Conservation (phyloP, 139 green algal genomes). For the Tetraselmis striata region DNA sequence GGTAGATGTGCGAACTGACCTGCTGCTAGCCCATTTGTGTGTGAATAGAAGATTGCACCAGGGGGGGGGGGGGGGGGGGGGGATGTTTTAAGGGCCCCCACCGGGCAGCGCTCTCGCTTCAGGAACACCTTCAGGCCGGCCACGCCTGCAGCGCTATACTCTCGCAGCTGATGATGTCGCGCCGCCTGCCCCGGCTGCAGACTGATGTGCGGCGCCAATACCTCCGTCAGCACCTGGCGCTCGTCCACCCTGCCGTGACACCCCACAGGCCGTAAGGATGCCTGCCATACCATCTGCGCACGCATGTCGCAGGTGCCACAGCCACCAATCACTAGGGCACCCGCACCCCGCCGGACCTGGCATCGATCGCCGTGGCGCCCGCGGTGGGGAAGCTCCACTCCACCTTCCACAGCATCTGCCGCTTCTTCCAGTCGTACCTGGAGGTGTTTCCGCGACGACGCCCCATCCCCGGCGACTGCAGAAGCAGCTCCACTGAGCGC, state of each 20-base stretch:
- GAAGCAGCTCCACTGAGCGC: background rate
- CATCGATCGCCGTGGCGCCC: background rate
- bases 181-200: slow-evolving; percentile 25
- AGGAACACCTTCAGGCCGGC: slow-evolving; percentile 6
- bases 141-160: slow-evolving; percentile 23
- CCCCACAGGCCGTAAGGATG: too few relatives aligned
- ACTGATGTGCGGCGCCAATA: slow-evolving; percentile 26
- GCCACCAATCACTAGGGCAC: too few relatives aligned
- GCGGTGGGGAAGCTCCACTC: slow-evolving; percentile 47
- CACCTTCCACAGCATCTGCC: slow-evolving; percentile 49
- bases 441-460: slow-evolving; percentile 44
- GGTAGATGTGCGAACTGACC: too few relatives aligned
- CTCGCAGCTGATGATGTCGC: slow-evolving; percentile 17
- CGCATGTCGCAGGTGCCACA: too few relatives aligned
- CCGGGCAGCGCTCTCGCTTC: slow-evolving; percentile 25
- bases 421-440: slow-evolving; percentile 35
- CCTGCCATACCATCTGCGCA: too few relatives aligned
- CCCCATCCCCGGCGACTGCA: slow-evolving; percentile 38
- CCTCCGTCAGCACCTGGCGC: slow-evolving; percentile 12
- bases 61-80: too few relatives aligned
- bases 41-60: too few relatives aligned
- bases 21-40: too few relatives aligned
- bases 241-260: slow-evolving; percentile 19
- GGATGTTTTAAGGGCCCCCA: slow-evolving; percentile 2
- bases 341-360: background rate